A percentile compares a stretch with the other conserved stretches of the same genome.
Conservation (phyloP, 2,329 filamentous ascomycete species). For the Allantophomopsis cytisporea region DNA sequence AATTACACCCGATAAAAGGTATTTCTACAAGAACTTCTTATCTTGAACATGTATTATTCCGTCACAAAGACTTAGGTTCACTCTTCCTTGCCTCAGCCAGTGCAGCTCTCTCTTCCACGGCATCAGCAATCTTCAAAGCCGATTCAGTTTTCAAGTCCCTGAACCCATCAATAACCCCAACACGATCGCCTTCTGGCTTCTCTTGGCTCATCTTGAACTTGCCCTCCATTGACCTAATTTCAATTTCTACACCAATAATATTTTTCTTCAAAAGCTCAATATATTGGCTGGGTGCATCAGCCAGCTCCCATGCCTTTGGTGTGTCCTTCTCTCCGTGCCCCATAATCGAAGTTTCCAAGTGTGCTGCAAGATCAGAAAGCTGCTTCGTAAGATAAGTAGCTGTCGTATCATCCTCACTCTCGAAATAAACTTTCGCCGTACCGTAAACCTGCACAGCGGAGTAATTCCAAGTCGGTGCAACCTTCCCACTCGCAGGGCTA, state of each 20-base stretch:
- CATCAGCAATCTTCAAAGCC: constrained; percentile 18
- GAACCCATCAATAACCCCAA: constrained; percentile 45
- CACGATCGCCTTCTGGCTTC: constrained; percentile 32
- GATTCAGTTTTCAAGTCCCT: constrained; percentile 24
- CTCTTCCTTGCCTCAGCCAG: constrained; percentile 1
- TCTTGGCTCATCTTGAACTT: constrained; percentile 60
- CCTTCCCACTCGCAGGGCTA: constrained; percentile 49
- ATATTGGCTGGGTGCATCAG: constrained; percentile 41
- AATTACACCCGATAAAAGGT: too few relatives aligned
- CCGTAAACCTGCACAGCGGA: constrained; percentile 52
- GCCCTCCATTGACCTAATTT: constrained; percentile 37
- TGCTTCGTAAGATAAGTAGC: constrained; percentile 33
- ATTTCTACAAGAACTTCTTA: too few relatives aligned
- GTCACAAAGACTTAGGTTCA: background rate
- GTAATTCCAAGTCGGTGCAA: constrained; percentile 62
- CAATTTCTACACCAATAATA: constrained; percentile 48
- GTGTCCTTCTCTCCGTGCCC: constrained; percentile 27
- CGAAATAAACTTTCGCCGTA: constrained; percentile 34
- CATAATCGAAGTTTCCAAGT: constrained; percentile 41
- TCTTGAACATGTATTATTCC: too few relatives aligned
- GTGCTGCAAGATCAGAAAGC: constrained; percentile 34
- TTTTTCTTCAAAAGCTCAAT: constrained; percentile 40
- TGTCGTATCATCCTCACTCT: constrained; percentile 30
- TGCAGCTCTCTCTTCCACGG: constrained; percentile 17
- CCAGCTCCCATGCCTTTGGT: constrained; percentile 36